Evolutionary conservation across 2,329 filamentous ascomycete genomes (phyloP).

Genomic region (Hypoxylon sp.): DNA sequence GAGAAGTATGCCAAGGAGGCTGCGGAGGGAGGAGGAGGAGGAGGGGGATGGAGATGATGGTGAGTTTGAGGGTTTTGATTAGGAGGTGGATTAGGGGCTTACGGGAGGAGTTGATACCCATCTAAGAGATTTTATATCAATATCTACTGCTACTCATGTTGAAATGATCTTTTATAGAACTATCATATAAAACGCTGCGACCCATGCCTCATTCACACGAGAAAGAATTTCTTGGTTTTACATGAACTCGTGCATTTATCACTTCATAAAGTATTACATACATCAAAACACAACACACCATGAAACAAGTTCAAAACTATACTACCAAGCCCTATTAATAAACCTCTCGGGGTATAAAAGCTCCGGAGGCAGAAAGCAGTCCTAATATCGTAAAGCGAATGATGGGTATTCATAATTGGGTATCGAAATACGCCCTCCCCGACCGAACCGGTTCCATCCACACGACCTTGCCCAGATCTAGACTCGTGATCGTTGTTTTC

Average conservation of each 20-base stretch:
- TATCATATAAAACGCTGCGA: too few relatives aligned
- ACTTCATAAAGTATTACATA: background rate
- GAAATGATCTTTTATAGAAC: too few relatives aligned
- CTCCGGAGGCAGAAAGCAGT: conserved; percentile 14
- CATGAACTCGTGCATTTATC: background rate
- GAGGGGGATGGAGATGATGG: conserved; percentile 49
- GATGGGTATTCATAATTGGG: conserved; percentile 45
- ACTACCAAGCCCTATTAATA: conserved; percentile 9
- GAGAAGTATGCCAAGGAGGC: conserved; percentile 51
- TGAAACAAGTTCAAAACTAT: conserved; percentile 7
- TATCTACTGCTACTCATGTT: too few relatives aligned
- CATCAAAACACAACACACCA: background rate
- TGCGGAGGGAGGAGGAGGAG: conserved; percentile 32
- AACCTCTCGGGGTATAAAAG: conserved; percentile 8
- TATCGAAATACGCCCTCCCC: conserved; percentile 40
- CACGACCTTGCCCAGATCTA: conserved; percentile 1
- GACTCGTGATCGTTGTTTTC: conserved; percentile 7
- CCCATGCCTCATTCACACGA: too few relatives aligned
- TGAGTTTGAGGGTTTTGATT: conserved; percentile 68
- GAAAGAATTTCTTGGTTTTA: background rate
- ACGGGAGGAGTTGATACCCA: conserved; percentile 14
- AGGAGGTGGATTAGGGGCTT: background rate
- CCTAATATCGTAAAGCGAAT: conserved; percentile 36
- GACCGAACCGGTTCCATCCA: conserved; percentile 3
- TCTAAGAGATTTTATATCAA: too few relatives aligned